Base-by-base conservation (phyloP, 148 eudicot species). In the Euryodendron excelsum region DNA sequence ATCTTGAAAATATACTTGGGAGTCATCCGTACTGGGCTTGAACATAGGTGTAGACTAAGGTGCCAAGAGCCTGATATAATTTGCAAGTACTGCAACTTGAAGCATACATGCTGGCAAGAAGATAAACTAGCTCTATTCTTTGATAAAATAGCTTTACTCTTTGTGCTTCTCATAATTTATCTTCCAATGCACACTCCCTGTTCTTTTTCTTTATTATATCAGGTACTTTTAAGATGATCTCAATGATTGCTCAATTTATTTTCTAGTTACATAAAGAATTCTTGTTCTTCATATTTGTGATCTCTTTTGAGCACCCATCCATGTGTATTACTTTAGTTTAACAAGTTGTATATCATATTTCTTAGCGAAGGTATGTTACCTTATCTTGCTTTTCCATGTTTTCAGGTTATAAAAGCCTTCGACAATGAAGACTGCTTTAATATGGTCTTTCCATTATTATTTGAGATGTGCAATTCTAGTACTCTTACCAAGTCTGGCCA, bases 361-460 rank as follows among this genome's bases (percentile, higher is more conserved):
- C 66, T 45, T 50, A 34, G 62, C 64, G n/a, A 52, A 33, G 14
- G 21, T 34, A 52, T 20, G 14, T 53, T 8, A 21, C 11, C 44
- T 31, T 52, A 39, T 65, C 31, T 56, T 47, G 27, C 25, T 58
- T 74, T 34, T 76, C 62, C 44, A 31, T 61, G 18, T 73, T 72
- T 84, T 62, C 88, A 95, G 99, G 89, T 93, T 75, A 80, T 95
- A 72, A 90, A 89, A 84, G 96, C 96, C 23, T 95, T 95, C 81
- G 77, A 82, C 62, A 78, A 74, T 71, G 93, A 96, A 9, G 90
- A 80, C 70, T 87, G 88, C 84, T 90, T 93, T 61, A 88, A 86
- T 78, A 82, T 82, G 72, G 92, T 88, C 47, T 89, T 93, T 78
- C 97, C 97, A 44, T 74, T 86, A 70, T 77, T 95, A 53, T 78